Base-by-base conservation (phyloP, 1,284 basidiomycete genomes). In the Moesziomyces globuligerus region DNA sequence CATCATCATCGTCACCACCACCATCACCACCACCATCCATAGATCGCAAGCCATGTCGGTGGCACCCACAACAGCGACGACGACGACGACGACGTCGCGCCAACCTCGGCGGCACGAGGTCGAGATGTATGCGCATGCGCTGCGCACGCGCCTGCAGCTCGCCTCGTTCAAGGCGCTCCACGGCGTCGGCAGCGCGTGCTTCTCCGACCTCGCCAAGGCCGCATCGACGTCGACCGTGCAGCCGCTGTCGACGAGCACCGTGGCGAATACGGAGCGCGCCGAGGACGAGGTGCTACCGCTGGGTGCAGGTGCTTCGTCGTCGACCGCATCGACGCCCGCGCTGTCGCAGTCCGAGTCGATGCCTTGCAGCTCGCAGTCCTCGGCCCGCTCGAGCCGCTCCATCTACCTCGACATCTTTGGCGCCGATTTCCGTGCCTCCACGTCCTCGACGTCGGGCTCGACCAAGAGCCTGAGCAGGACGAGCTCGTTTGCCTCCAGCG, bases 361-460 rank as follows among this genome's bases (percentile, higher is more conserved):
- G 17, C 60, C 49, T 6, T 57, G 52, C 2, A 60, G 51, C 3
- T 71, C 58, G 9, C 50, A 54, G 24, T 70, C 67, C 2, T 61
- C 61, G 1, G 29, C 57, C n/a, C 51, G 57, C 13, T 57, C 57
- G 21, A 55, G 48, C 7, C 38, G 55, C 7, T 67, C 64, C 8
- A 55, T 72, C 42, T 72, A 72, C 43, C 9, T 66, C 7, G 69
- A 72, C 37, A 72, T 72, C 45, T 72, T 72, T 32, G 69, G 64
- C 15, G 52, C 55, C 37, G 59, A 72, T 45, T 72, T 72, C 29
- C 41, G 50, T 15, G 18, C 68, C 5, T 48, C 49, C 4, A 37
- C 49, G 23, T 25, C 24, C 5, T 49, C 36, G 20, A 7, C 17
- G 7, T 42, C 49, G 8, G 32, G 28, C 17, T 46, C 43, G 11